A percentile compares a stretch with the other conserved stretches of the same genome.
Evolutionary conservation across 257 asterid genomes (phyloP).

Genomic region (Linaria vulgaris): DNA sequence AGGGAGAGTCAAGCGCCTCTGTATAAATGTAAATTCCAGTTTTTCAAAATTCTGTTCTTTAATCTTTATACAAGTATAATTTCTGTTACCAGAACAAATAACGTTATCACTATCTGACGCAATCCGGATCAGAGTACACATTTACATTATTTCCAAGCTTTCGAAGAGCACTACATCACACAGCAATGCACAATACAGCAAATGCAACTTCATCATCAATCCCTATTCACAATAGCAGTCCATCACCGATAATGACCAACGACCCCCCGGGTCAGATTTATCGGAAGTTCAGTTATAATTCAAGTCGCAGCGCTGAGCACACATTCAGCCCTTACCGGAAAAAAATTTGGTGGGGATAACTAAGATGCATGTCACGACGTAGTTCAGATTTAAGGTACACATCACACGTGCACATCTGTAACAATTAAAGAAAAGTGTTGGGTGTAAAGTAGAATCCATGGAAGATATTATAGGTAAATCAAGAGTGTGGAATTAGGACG

Average conservation of each 20-base stretch:
- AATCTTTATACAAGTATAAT: no score
- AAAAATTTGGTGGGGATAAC: background rate
- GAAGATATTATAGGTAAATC: background rate
- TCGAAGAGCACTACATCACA: slow-evolving; percentile 10
- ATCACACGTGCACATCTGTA: slow-evolving; percentile 26
- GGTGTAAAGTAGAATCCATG: background rate
- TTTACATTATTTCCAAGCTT: background rate
- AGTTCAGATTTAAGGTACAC: slow-evolving; percentile 11
- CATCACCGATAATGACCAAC: slow-evolving; percentile 36
- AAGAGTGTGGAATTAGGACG: background rate
- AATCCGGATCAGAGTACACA: background rate
- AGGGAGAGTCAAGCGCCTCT: no score
- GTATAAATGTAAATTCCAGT: no score
- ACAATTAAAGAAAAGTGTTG: background rate
- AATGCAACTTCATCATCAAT: slow-evolving; percentile 16
- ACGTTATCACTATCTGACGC: no score
- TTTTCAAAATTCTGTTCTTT: no score
- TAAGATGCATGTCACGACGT: background rate
- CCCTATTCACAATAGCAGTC: slow-evolving; percentile 33
- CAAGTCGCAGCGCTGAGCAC: background rate
- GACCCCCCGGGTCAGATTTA: slow-evolving; percentile 32
- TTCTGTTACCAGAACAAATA: no score
- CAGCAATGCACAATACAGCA: slow-evolving; percentile 12
- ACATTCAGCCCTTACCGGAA: background rate
- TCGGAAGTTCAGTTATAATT: slow-evolving; percentile 5